Evolutionary conservation across 2,329 filamentous ascomycete genomes (phyloP).

Genomic region (Epichloe gansuensis): DNA sequence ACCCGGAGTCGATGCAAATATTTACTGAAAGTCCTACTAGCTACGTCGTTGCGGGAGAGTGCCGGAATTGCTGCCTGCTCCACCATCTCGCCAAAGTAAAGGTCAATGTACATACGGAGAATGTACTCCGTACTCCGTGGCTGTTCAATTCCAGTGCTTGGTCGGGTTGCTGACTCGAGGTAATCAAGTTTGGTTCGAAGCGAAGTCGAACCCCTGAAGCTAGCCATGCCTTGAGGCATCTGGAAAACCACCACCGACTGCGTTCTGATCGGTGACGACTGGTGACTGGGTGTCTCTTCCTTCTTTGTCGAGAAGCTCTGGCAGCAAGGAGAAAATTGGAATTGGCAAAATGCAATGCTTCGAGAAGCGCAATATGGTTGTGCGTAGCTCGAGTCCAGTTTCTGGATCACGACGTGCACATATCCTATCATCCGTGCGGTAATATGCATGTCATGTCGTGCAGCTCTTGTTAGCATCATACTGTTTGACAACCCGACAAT

Average conservation of each 20-base stretch:
- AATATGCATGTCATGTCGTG: constrained; percentile 14
- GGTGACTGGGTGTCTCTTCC: no score
- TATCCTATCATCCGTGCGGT: constrained; percentile 7
- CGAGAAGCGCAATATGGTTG: not conserved
- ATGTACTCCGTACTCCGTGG: not conserved
- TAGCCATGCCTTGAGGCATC: not conserved
- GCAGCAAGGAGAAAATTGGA: not conserved
- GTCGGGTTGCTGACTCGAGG: not conserved
- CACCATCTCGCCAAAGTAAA: constrained; percentile 10
- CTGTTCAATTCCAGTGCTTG: not conserved
- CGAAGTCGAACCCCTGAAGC: not conserved
- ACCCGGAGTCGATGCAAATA: not conserved
- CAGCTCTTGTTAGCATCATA: constrained; percentile 2
- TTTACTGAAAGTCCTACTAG: not conserved
- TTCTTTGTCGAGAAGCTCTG: not conserved
- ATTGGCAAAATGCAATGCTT: not conserved
- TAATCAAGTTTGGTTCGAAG: not conserved
- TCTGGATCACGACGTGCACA: not conserved
- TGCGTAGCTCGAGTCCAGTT: not conserved
- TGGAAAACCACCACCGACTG: not conserved
- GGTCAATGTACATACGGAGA: not conserved
- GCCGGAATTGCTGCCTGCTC: constrained; percentile 20
- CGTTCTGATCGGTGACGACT: not conserved
- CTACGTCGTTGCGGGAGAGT: constrained; percentile 16
- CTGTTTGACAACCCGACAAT: constrained; percentile 5